These are phyloP conservation scores for Pythium volutum DNA, from an alignment of 352 stramenopile species.

Conservation along the genomic window DNA sequence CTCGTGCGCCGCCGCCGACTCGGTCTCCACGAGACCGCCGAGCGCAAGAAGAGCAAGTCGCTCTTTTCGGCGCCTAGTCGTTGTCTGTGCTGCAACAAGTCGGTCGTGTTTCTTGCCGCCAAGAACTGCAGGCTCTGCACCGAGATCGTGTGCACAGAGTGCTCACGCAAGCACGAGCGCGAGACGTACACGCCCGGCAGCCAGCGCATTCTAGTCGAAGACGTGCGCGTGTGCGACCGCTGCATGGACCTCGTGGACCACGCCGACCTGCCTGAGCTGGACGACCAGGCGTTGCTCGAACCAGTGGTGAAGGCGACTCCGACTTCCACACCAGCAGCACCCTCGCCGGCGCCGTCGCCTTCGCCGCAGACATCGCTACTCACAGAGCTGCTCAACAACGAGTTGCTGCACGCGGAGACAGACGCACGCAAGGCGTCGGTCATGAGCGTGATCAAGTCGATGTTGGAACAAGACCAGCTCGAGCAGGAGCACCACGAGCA, in stretches of 20 bases:
- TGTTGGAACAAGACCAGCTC: conserved; percentile 42
- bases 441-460: conserved; percentile 49
- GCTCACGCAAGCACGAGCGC: conserved; percentile 35
- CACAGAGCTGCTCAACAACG: conserved; percentile 38
- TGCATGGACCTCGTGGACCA: conserved; percentile 59
- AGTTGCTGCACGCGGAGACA: conserved; percentile 29
- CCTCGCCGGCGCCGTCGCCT: neutral
- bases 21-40: conserved; percentile 42
- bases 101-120: conserved; percentile 31
- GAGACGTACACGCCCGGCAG: conserved; percentile 14
- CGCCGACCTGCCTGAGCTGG: conserved; percentile 43
- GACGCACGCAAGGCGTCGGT: conserved; percentile 38
- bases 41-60: conserved; percentile 27
- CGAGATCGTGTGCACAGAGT: conserved; percentile 54
- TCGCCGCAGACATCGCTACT: conserved; percentile 28
- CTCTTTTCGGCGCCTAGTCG: conserved; percentile 34
- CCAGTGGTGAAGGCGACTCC: conserved; percentile 29
- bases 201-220: conserved; percentile 24
- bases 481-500: neutral
- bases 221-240: conserved; percentile 52
- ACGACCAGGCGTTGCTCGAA: conserved; percentile 25
- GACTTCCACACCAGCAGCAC: neutral
- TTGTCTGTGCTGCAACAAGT: conserved; percentile 67
- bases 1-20: conserved; percentile 60
- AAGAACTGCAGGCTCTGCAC: conserved; percentile 60